Base-by-base conservation (phyloP, 257 asterid species). In the Osmanthus fragrans region DNA sequence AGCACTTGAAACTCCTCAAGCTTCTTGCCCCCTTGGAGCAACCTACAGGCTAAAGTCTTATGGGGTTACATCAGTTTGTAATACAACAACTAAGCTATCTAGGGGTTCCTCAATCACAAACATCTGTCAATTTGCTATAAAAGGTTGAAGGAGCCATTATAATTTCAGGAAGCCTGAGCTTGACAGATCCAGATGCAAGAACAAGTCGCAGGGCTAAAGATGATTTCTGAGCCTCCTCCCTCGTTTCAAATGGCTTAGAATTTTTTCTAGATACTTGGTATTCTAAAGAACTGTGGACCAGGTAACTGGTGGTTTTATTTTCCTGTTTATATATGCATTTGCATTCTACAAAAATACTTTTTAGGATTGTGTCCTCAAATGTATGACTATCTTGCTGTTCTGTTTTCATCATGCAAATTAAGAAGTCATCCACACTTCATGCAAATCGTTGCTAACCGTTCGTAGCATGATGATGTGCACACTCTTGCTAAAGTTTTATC, bases 151-250 rank as follows among this genome's bases (percentile, higher is more conserved):
- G 89, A 81, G 97, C 99, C 73, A 86, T 90, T 73, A 85, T 95
- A 82, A 87, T 95, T 72, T 93, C 99, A 68, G 99, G 98, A 82
- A 89, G 98, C 85, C 98, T 98, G 0, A 98, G 99, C 58, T 76
- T 95, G 87, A 80, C 82, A 37, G 91, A 95, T 76, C 78, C 82
- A 21, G 79, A 86, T 30, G 97, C 89, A 33, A 90, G 97, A 82
- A 73, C 73, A 77, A 73, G 82, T 36, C 97, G 98, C 47, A 83
- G 80, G 80, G 97, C 92, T 21, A 90, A 86, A 83, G 99, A 95
- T 80, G 97, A 91, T 86, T 90, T 92, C 76, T 84, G 92, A 82
- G 97, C 98, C 67, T 77, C 89, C 84, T 75, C 82, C 56, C 92
- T 95, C 33, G 75, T 84, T 84, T 89, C 97, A 36, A 80, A 90